Conservation (phyloP, 2,329 filamentous ascomycete species). For the Huntiella savannae region DNA sequence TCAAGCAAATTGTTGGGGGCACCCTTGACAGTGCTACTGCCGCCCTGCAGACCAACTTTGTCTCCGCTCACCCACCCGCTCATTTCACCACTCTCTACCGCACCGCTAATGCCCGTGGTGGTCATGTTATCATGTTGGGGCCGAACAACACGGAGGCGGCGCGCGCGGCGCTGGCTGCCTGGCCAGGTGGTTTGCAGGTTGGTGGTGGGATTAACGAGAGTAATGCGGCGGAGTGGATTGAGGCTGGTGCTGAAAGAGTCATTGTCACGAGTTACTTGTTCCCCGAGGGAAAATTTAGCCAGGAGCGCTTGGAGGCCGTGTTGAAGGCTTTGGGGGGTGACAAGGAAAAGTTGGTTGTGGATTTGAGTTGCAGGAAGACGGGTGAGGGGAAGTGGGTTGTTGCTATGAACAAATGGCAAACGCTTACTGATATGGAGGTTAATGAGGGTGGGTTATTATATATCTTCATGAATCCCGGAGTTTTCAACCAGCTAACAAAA, state of each 20-base stretch:
- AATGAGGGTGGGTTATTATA: conserved; percentile 45
- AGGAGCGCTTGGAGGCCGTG: conserved; percentile 54
- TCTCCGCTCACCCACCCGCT: conserved; percentile 63
- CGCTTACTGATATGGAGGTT: conserved; percentile 88
- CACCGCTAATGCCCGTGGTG: conserved; percentile 53
- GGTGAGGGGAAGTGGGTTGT: conserved; percentile 67
- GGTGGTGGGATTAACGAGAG: conserved; percentile 80
- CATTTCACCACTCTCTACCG: conserved; percentile 72
- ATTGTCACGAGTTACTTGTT: conserved; percentile 96
- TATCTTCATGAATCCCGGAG: background rate
- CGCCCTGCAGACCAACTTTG: conserved; percentile 74
- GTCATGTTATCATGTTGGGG: conserved; percentile 93
- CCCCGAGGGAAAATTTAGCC: conserved; percentile 63
- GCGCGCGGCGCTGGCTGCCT: conserved; percentile 53
- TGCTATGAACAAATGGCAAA: conserved; percentile 99
- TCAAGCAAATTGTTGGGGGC: conserved; percentile 96
- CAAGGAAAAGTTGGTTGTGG: conserved; percentile 71
- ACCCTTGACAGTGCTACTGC: conserved; percentile 53
- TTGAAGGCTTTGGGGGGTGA: conserved; percentile 54
- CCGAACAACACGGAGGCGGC: conserved; percentile 71
- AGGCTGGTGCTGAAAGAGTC: conserved; percentile 76
- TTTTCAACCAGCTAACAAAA: background rate
- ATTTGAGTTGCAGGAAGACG: conserved; percentile 72
- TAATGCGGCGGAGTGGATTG: conserved; percentile 77
- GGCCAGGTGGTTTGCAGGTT: conserved; percentile 68